These are phyloP conservation scores for Lactarius psammicola DNA, from an alignment of 768 basidiomycete genomes.

Conservation along the genomic window DNA sequence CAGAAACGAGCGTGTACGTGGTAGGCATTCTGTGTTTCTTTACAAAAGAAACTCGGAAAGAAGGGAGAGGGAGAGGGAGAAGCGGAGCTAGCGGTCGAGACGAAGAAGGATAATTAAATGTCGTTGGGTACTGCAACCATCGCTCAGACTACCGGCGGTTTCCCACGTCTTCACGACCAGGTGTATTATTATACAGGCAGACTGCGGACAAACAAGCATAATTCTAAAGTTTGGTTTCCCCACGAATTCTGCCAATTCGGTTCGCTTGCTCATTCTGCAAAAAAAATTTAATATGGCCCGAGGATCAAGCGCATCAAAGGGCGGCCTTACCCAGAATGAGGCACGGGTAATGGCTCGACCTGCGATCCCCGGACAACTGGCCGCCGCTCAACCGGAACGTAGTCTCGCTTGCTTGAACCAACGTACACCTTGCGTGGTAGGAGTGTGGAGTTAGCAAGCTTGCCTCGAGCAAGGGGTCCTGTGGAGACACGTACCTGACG, in stretches of 20 bases:
- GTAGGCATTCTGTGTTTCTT: constrained; percentile 58
- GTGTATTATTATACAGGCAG: neutral
- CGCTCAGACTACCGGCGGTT: neutral
- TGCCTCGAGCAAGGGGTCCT: neutral
- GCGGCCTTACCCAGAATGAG: constrained; percentile 71
- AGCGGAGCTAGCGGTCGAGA: constrained; percentile 33
- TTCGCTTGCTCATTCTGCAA: constrained; percentile 63
- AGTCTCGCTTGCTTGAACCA: constrained; percentile 71
- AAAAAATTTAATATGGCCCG: constrained; percentile 5
- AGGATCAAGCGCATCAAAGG: neutral
- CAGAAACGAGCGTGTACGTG: constrained; percentile 74
- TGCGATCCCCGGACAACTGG: constrained; percentile 50
- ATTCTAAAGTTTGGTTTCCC: constrained; percentile 49
- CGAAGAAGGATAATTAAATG: neutral
- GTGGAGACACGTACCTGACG: constrained; percentile 54
- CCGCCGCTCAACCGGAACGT: constrained; percentile 63
- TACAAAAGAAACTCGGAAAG: constrained; percentile 6
- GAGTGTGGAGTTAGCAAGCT: neutral
- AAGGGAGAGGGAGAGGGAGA: constrained; percentile 29
- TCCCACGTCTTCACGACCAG: constrained; percentile 2
- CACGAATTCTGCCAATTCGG: constrained; percentile 60
- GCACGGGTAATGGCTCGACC: constrained; percentile 60
- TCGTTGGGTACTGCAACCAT: neutral
- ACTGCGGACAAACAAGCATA: neutral
- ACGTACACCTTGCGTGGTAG: constrained; percentile 61